Base-by-base conservation (phyloP, 805 yeast species). In the Clavispora asparagi region DNA sequence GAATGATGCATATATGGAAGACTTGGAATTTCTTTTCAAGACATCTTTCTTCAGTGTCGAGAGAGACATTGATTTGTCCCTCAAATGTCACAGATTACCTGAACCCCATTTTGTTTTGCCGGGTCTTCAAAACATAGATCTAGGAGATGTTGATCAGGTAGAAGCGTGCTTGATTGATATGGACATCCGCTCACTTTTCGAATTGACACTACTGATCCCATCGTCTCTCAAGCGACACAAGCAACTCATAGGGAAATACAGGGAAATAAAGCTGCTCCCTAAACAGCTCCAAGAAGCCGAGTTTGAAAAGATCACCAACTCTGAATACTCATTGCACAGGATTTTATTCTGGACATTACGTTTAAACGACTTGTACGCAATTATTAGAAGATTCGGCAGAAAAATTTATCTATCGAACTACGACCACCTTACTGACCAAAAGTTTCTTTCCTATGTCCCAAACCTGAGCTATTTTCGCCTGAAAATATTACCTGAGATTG, bases 291-390 rank as follows among this genome's bases (percentile, higher is more conserved):
- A 50, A 11, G 49, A 46, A 23, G 16, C 38, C 11, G 44, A 40
- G 19, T 45, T 55, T 33, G 39, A 42, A 9, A 39, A 25, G 7
- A 26, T 71, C 1, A 71, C 74, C 4, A 53, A 58, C 41, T 64
- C 70, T 65, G 56, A 63, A n/a, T 68, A 62, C 47, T 59, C 78
- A 0, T 54, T 77, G 36, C 85, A 81, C 52, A 64, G 76, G 47
- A 61, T 78, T 4, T 69, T 78, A 46, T 67, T 77, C 7, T 50
- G 72, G 44, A 63, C 78, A 5, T 54, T 77, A 31, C 62, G 79
- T 41, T 55, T 76, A 37, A 79, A 81, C 39, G 83, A 79, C 53
- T 45, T 78, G 29, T 78, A 78, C 53, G 65, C 73, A 6, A 60
- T 74, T 3, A 53, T 76, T 19, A 63, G 83, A 42, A 68, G 68